Base-by-base conservation (phyloP, 176 grass and related monocot genomes). In the Musa schizocarpa region DNA sequence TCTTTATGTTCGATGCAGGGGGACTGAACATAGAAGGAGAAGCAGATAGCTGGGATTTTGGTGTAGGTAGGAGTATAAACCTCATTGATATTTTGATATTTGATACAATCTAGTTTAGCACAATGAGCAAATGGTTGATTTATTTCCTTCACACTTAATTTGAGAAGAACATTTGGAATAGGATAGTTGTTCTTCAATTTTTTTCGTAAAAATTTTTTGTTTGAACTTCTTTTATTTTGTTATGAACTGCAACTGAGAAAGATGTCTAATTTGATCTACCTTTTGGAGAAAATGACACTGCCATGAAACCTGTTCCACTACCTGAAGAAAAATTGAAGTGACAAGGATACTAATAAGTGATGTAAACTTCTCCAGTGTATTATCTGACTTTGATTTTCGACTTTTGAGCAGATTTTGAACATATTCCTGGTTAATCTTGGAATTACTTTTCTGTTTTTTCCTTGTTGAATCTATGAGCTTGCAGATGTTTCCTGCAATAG, bases 1-100 rank as follows among this genome's bases (percentile, higher is more conserved):
- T 77, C 51, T 52, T 22, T 81, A 81, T 81, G 58, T 77, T 83
- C 65, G 50, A 81, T 85, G 81, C 74, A 99, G 95, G 95, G 56
- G 95, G 95, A 19, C 74, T 99, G 65, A 92, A 94, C 79, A 74
- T 94, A 48, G 88, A 92, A 92, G 95, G 95, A 66, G 91, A 99
- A 25, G 77, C 86, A 65, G 95, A 94, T 78, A 99, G 82, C 80
- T 94, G 92, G 85, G 95, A 92, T 74, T 88, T 94, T 74, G 95
- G 95, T 81, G 86, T 94, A 29, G 95, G 91, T 99, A 87, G 84
- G 88, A n/a, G 50, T 75, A 29, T 9, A 73, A 78, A 54, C 13
- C 68, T 75, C n/a, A 17, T 66, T 16, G 43, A n/a, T 48, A 9
- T 49, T 49, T 79, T 76, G 67, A 26, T 54, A 4, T 5, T 82